Conservation (phyloP, 1,139 yeast species). For the Suhomyces taliae region DNA sequence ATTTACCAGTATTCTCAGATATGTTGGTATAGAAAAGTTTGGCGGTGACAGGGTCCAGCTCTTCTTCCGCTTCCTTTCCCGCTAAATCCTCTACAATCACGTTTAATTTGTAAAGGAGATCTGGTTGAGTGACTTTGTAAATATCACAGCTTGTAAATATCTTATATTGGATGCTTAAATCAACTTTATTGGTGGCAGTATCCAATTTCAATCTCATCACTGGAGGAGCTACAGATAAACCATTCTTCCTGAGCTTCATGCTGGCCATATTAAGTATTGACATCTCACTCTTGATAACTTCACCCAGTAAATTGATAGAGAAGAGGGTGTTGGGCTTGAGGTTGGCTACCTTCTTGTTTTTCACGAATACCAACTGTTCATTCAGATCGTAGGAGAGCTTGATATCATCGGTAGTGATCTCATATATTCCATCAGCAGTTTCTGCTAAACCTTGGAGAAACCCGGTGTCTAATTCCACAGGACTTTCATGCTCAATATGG, state of each 20-base stretch:
- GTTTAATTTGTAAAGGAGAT: conserved; percentile 10
- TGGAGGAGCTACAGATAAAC: conserved; percentile 10
- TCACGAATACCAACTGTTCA: conserved; percentile 9
- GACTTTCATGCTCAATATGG: neutral
- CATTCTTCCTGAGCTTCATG: conserved; percentile 13
- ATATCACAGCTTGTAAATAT: conserved; percentile 11
- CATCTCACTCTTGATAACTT: conserved; percentile 8
- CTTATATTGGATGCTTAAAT: conserved; percentile 9
- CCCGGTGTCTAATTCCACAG: neutral
- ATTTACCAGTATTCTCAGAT: conserved; percentile 29
- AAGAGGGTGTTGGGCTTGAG: conserved; percentile 3
- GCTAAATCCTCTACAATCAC: neutral
- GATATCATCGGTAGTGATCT: conserved; percentile 9
- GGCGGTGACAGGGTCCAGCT: conserved; percentile 9
- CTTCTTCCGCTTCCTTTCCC: neutral
- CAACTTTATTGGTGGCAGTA: conserved; percentile 2
- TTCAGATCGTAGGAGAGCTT: conserved; percentile 10
- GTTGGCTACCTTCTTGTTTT: conserved; percentile 11
- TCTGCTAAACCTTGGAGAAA: neutral
- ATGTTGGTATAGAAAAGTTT: conserved; percentile 34
- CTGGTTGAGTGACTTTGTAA: conserved; percentile 13
- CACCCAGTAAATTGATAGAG: conserved; percentile 5
- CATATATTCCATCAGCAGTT: neutral
- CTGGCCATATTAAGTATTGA: conserved; percentile 11
- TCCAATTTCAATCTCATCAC: conserved; percentile 8